These are phyloP conservation scores for Sporothrix dimorphospora DNA, from an alignment of 2,329 filamentous ascomycete species.

Conservation along the genomic window DNA sequence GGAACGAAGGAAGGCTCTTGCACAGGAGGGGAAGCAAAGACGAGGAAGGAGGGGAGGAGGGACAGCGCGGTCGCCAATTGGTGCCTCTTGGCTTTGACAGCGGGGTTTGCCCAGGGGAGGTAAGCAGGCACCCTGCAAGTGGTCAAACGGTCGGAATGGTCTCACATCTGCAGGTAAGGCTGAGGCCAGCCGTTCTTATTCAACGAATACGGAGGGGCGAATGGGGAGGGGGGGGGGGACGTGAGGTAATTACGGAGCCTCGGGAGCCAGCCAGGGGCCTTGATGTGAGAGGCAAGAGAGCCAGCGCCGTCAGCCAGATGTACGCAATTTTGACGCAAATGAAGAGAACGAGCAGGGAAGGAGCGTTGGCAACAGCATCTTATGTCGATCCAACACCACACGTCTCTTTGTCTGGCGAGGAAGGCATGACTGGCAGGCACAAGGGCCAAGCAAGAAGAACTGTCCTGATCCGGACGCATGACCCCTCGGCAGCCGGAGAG, in stretches of 20 bases:
- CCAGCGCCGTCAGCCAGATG: not conserved
- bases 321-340: not conserved
- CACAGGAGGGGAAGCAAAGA: not conserved
- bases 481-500: not conserved
- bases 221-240: too few relatives aligned
- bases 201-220: not conserved
- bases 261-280: not conserved
- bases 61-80: slow-evolving; percentile 1
- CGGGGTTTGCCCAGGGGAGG: slow-evolving; percentile 25
- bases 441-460: slow-evolving; percentile 5
- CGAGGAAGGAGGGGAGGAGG: slow-evolving; percentile 16
- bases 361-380: not conserved
- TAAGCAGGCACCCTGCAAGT: slow-evolving; percentile 22
- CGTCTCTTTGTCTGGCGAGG: slow-evolving; percentile 21
- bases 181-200: slow-evolving; percentile 16
- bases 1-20: slow-evolving; percentile 19
- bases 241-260: slow-evolving; percentile 16
- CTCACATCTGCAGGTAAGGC: slow-evolving; percentile 28
- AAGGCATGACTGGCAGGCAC: slow-evolving; percentile 13
- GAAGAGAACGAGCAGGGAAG: not conserved
- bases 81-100: slow-evolving; percentile 20
- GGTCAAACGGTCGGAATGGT: slow-evolving; percentile 20
- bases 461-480: slow-evolving; percentile 12
- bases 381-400: slow-evolving; percentile 21
- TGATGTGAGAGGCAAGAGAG: not conserved